Conservation (phyloP, 768 basidiomycete genomes). For the Rhizopogon rudus region DNA sequence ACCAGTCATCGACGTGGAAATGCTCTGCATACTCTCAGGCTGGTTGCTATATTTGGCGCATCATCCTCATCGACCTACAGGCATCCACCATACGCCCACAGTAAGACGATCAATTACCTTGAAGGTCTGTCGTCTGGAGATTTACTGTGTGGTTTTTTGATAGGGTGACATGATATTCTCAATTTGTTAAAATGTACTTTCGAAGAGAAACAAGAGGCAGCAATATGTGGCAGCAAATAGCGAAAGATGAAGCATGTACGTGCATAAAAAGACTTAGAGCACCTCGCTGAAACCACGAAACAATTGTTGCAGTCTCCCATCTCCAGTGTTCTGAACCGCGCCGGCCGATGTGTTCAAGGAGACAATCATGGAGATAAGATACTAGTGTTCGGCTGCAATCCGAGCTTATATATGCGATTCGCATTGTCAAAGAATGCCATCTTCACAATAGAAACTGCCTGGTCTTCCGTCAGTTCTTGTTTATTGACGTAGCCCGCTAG, state of each 20-base stretch:
- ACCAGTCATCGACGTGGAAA: too few relatives aligned
- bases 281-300: neutral
- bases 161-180: conserved; percentile 57
- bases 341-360: neutral
- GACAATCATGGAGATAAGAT: neutral
- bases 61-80: too few relatives aligned
- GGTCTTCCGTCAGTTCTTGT: conserved; percentile 47
- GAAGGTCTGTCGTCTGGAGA: conserved; percentile 38
- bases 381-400: conserved; percentile 30
- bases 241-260: too few relatives aligned
- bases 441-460: conserved; percentile 50
- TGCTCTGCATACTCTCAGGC: too few relatives aligned
- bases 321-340: neutral
- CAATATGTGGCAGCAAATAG: too few relatives aligned
- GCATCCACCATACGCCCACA: conserved; percentile 35
- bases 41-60: too few relatives aligned
- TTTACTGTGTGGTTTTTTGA: neutral
- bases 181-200: conserved; percentile 47
- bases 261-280: neutral
- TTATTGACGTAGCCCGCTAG: conserved; percentile 43
- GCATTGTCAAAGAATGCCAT: conserved; percentile 64
- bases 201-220: conserved; percentile 35
- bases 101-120: conserved; percentile 55
- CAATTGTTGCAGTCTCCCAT: neutral
- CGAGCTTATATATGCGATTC: conserved; percentile 57